These are phyloP conservation scores for Dothistroma septosporum DNA, from an alignment of 2,329 filamentous ascomycete genomes.

Conservation along the genomic window DNA sequence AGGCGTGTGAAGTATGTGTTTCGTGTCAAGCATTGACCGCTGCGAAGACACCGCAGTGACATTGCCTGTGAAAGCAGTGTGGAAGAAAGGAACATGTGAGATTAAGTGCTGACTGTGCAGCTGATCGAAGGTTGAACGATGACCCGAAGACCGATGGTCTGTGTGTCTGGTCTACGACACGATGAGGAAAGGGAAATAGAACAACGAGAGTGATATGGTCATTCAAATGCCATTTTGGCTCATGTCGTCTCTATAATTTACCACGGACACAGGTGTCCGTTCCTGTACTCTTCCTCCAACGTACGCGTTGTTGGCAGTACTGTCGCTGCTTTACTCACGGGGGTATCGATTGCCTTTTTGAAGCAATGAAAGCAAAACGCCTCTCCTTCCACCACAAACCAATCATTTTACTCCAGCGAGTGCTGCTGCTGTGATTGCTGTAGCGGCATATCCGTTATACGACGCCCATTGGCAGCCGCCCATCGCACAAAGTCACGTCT, in stretches of 20 bases:
- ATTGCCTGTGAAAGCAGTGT: background rate
- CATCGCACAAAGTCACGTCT: background rate
- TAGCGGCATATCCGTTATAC: background rate
- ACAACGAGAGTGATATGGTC: background rate
- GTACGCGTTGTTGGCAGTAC: background rate
- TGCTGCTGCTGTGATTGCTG: background rate
- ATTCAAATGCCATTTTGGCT: background rate
- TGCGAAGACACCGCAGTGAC: background rate
- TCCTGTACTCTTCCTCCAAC: background rate
- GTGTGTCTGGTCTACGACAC: background rate
- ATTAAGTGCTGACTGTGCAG: background rate
- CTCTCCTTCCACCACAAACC: background rate
- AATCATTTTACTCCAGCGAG: background rate
- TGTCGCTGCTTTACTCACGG: background rate
- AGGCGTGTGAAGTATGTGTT: background rate
- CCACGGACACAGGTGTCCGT: background rate
- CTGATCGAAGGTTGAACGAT: background rate
- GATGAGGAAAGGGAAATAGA: background rate
- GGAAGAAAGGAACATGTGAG: background rate
- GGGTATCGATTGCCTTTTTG: background rate
- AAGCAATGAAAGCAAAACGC: background rate
- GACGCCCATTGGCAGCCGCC: background rate
- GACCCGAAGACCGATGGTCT: background rate
- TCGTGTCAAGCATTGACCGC: background rate
- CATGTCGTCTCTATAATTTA: background rate